phyloP scores from a whole-genome alignment of 305 asterid genomes.

The Fraxinus ornus region DNA sequence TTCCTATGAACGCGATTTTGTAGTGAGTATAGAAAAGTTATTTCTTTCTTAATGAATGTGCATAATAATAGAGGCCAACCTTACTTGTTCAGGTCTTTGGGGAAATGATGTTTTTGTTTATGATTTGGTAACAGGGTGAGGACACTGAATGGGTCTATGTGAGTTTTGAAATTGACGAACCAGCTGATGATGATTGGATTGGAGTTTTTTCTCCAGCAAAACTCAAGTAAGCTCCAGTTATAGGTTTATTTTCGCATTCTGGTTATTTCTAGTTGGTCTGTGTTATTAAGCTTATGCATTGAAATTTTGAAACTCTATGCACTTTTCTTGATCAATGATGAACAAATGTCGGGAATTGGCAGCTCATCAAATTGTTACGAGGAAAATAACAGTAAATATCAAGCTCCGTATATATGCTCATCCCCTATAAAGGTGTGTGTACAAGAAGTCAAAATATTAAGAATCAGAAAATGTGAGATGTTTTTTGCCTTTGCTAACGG shows the following conservation, averaged over 20 bases:
- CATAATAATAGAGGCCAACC: neutral
- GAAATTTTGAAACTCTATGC: neutral
- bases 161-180: slow-evolving; percentile 44
- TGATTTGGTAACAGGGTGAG: slow-evolving; percentile 51
- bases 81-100: neutral
- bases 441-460: neutral
- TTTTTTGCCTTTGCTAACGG: neutral
- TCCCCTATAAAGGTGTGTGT: slow-evolving; percentile 77
- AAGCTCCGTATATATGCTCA: slow-evolving; percentile 66
- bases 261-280: neutral
- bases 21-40: neutral
- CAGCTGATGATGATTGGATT: slow-evolving; percentile 80
- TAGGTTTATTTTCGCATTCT: neutral
- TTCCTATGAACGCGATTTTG: neutral
- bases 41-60: neutral
- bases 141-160: slow-evolving; percentile 62
- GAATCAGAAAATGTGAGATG: neutral
- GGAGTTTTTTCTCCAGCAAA: slow-evolving; percentile 94
- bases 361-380: slow-evolving; percentile 50
- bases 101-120: slow-evolving; percentile 4
- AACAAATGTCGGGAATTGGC: slow-evolving; percentile 19
- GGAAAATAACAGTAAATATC: slow-evolving; percentile 43
- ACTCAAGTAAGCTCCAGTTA: slow-evolving; percentile 56
- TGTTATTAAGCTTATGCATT: neutral
- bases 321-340: slow-evolving; percentile 7